A percentile compares a stretch with the other conserved stretches of the same genome.
Conservation (phyloP, 2,329 filamentous ascomycete genomes). For the Bertia moriformis region DNA sequence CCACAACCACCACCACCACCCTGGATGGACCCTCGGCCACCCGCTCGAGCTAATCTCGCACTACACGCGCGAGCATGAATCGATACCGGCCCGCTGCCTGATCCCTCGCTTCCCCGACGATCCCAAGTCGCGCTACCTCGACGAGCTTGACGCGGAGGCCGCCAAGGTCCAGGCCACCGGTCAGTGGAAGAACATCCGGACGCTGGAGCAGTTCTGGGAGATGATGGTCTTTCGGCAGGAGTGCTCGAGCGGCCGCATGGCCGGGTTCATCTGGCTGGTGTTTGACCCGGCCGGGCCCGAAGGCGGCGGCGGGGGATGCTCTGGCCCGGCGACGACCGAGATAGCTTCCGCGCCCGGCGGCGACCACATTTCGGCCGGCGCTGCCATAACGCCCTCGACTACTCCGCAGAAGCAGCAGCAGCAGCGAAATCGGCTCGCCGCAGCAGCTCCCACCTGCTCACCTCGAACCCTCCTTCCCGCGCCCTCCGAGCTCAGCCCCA, state of each 20-base stretch:
- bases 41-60: slow-evolving; percentile 54
- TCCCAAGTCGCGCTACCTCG: slow-evolving; percentile 77
- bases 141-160: slow-evolving; percentile 77
- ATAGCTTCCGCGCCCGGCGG: neutral
- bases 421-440: too few species aligned
- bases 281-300: slow-evolving; percentile 43
- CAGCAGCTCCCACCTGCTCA: slow-evolving; percentile 3
- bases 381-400: slow-evolving; percentile 2
- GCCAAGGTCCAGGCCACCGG: slow-evolving; percentile 44
- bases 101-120: slow-evolving; percentile 90
- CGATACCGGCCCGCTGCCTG: slow-evolving; percentile 65
- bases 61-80: slow-evolving; percentile 34
- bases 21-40: slow-evolving; percentile 52
- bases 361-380: neutral
- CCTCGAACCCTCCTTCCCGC: slow-evolving; percentile 2
- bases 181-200: slow-evolving; percentile 70
- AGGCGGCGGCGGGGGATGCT: too few species aligned
- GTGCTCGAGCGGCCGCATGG: slow-evolving; percentile 79
- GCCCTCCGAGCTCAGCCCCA: neutral
- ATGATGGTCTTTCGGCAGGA: slow-evolving; percentile 96
- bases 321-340: too few species aligned
- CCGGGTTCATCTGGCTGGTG: slow-evolving; percentile 89
- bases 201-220: slow-evolving; percentile 91
- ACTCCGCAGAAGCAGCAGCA: slow-evolving; percentile 6
- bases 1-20: slow-evolving; percentile 18